Conservation (phyloP, 2,329 filamentous ascomycete genomes). For the Allantophomopsis cytisporea region DNA sequence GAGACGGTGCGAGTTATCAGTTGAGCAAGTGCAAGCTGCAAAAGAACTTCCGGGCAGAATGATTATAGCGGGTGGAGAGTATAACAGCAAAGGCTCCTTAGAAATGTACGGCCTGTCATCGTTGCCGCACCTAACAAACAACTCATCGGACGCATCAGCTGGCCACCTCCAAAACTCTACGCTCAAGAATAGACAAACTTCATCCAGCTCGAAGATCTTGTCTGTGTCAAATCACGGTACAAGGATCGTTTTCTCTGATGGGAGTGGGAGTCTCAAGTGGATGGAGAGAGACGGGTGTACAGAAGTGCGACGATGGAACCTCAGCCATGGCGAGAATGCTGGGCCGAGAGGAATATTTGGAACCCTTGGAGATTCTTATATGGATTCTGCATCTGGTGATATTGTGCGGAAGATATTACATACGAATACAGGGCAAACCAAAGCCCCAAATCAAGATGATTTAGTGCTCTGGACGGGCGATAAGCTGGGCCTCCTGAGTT, state of each 20-base stretch:
- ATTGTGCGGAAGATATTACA: conserved; percentile 66
- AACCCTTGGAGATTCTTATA: conserved; percentile 23
- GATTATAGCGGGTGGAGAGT: conserved; percentile 74
- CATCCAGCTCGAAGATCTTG: conserved; percentile 67
- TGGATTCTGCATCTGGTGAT: conserved; percentile 42
- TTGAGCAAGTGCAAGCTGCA: conserved; percentile 36
- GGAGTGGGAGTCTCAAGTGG: conserved; percentile 77
- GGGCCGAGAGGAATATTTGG: conserved; percentile 35
- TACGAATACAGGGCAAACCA: conserved; percentile 24
- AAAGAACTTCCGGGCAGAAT: conserved; percentile 46
- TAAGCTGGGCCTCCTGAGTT: conserved; percentile 58
- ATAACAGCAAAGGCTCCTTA: conserved; percentile 80
- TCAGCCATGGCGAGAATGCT: conserved; percentile 37
- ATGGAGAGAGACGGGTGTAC: conserved; percentile 71
- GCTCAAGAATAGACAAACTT: conserved; percentile 73
- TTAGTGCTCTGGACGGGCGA: conserved; percentile 83
- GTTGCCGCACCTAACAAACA: conserved; percentile 9
- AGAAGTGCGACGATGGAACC: conserved; percentile 37
- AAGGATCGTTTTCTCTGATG: conserved; percentile 71
- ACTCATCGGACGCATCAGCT: conserved; percentile 16
- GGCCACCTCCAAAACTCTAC: conserved; percentile 29
- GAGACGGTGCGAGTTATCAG: conserved; percentile 37
- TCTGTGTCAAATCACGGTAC: conserved; percentile 73
- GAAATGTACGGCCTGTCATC: conserved; percentile 64
- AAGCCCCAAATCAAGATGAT: conserved; percentile 43